Evolutionary conservation across 2,329 filamentous ascomycete genomes (phyloP).

Genomic region (Aspergillus sclerotialis): DNA sequence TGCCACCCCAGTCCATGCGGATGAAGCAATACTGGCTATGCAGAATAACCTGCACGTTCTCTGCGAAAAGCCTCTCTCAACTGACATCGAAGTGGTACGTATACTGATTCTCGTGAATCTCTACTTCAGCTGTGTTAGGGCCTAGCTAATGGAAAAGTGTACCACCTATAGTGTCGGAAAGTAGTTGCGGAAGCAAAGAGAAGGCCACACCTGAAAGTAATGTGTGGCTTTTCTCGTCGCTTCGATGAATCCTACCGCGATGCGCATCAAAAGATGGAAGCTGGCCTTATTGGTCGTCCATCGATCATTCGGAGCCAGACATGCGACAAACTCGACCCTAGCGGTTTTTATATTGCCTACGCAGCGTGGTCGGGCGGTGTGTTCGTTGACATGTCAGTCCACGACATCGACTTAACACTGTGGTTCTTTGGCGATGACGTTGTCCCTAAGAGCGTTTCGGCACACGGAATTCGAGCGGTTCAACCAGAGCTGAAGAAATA

Average conservation of each 20-base stretch:
- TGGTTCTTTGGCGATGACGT: slow-evolving; percentile 55
- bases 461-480: slow-evolving; percentile 52
- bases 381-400: slow-evolving; percentile 63
- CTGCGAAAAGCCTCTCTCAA: slow-evolving; percentile 48
- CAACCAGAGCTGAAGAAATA: slow-evolving; percentile 50
- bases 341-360: slow-evolving; percentile 61
- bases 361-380: slow-evolving; percentile 59
- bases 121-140: not conserved
- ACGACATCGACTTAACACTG: slow-evolving; percentile 59
- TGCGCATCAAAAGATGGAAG: slow-evolving; percentile 46
- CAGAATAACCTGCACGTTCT: slow-evolving; percentile 46
- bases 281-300: slow-evolving; percentile 53
- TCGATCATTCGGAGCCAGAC: slow-evolving; percentile 58
- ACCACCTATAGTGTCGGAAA: slow-evolving; percentile 43
- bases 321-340: slow-evolving; percentile 57
- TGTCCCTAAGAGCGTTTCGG: slow-evolving; percentile 48
- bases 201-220: slow-evolving; percentile 55
- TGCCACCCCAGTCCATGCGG: slow-evolving; percentile 48
- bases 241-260: slow-evolving; percentile 61
- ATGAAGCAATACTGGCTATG: slow-evolving; percentile 51
- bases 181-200: slow-evolving; percentile 51
- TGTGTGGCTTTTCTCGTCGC: slow-evolving; percentile 60
- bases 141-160: not conserved
- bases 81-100: slow-evolving; percentile 50
- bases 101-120: too few relatives aligned